phyloP scores from a whole-genome alignment of 2,329 filamentous ascomycete species.

The Fusarium drepaniforme region DNA sequence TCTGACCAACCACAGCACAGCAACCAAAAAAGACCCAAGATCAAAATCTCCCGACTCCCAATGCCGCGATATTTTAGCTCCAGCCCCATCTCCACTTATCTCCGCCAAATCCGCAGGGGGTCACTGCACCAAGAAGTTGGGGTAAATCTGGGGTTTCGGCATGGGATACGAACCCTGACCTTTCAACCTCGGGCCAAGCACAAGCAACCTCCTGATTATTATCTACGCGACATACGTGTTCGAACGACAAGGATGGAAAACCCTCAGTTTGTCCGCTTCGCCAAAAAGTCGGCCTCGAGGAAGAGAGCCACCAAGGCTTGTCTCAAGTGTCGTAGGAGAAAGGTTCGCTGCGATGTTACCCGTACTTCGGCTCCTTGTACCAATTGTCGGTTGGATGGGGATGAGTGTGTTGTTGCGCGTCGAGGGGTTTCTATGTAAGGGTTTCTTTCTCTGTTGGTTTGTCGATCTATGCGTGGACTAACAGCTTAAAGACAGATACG shows the following conservation, averaged over 20 bases:
- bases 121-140: neutral
- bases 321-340: conserved; percentile 37
- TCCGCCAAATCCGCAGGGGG: neutral
- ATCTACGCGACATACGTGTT: neutral
- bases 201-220: neutral
- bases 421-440: conserved; percentile 25
- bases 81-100: neutral
- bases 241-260: conserved; percentile 29
- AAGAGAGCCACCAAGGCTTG: conserved; percentile 38
- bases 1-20: neutral
- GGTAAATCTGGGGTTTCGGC: conserved; percentile 3
- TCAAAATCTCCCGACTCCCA: neutral
- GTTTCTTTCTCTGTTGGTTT: neutral
- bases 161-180: neutral
- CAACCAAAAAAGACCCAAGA: neutral
- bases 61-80: neutral
- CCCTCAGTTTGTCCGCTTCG: conserved; percentile 31
- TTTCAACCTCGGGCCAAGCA: neutral
- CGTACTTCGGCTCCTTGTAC: conserved; percentile 35
- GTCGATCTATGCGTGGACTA: fast-evolving
- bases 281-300: conserved; percentile 35
- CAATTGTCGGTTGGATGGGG: conserved; percentile 37
- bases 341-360: conserved; percentile 40
- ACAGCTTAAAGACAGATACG: conserved; percentile 2
- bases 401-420: conserved; percentile 28